Conservation (phyloP, 768 basidiomycete species). For the Psilocybe tampanensis region DNA sequence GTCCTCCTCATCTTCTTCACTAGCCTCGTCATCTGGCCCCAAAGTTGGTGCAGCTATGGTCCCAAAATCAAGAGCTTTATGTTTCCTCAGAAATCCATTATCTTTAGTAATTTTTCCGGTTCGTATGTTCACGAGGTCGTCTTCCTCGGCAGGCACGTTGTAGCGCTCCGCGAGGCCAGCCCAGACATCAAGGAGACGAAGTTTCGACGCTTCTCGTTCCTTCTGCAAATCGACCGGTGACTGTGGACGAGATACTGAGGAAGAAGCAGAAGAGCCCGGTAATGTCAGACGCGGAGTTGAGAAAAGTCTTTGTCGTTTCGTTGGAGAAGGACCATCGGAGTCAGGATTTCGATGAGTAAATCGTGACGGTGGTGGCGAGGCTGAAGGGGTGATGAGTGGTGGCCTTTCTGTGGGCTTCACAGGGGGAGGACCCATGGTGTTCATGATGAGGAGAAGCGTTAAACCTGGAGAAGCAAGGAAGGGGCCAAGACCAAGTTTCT, state of each 20-base stretch:
- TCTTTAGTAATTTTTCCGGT: slow-evolving; percentile 66
- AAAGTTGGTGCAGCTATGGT: slow-evolving; percentile 44
- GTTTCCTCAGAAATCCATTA: slow-evolving; percentile 62
- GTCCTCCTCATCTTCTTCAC: slow-evolving; percentile 53
- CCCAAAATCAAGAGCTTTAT: slow-evolving; percentile 51
- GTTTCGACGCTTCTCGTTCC: slow-evolving; percentile 57
- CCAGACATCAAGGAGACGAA: slow-evolving; percentile 67
- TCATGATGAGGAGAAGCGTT: background rate
- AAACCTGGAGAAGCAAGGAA: background rate
- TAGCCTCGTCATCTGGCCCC: slow-evolving; percentile 39
- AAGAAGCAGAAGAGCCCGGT: slow-evolving; percentile 27
- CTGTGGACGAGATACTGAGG: slow-evolving; percentile 34
- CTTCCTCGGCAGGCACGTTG: slow-evolving; percentile 67
- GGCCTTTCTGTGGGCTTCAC: slow-evolving; percentile 18
- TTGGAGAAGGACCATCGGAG: slow-evolving; percentile 33
- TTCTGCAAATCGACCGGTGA: slow-evolving; percentile 47
- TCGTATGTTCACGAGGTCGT: slow-evolving; percentile 76
- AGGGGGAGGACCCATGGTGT: slow-evolving; percentile 17
- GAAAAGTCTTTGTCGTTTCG: slow-evolving; percentile 52
- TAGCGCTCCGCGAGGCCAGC: slow-evolving; percentile 69
- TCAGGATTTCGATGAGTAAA: slow-evolving; percentile 20
- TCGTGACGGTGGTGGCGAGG: slow-evolving; percentile 45
- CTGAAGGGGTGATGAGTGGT: slow-evolving; percentile 52
- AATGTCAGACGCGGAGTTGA: slow-evolving; percentile 42
- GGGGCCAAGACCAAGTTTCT: background rate